A percentile compares a stretch with the other conserved stretches of the same genome.
These are phyloP conservation scores for Geotrichum carabidarum DNA, from an alignment of 1,139 yeast genomes.

Conservation along the genomic window DNA sequence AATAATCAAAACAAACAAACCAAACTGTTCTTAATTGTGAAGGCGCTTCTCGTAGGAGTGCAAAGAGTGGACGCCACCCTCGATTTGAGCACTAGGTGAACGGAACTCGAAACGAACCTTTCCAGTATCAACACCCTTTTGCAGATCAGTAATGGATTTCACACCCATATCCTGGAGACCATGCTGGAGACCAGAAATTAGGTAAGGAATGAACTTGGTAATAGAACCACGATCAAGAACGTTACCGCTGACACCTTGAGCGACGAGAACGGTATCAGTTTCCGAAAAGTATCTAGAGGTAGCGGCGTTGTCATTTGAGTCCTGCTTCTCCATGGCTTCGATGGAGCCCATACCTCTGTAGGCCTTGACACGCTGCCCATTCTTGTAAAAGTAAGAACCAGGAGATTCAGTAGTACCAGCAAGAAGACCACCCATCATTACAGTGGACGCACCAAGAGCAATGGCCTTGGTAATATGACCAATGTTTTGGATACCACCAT, in stretches of 20 bases:
- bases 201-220: conserved; percentile 87
- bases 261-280: conserved; percentile 89
- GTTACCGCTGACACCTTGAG: conserved; percentile 98
- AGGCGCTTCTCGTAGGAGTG: conserved; percentile 96
- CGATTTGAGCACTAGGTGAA: conserved; percentile 97
- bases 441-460: conserved; percentile 94
- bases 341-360: conserved; percentile 99
- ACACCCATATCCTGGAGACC: conserved; percentile 98
- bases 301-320: conserved; percentile 85
- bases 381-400: conserved; percentile 95
- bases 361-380: conserved; percentile 93
- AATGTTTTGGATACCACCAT: conserved; percentile 98
- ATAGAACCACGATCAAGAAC: conserved; percentile 96
- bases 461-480: conserved; percentile 97
- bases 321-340: conserved; percentile 97
- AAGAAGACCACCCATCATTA: conserved; percentile 99
- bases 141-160: conserved; percentile 57
- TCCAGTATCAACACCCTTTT: conserved; percentile 59
- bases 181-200: conserved; percentile 94
- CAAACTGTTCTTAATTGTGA: conserved; percentile 53
- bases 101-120: conserved; percentile 90
- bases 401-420: conserved; percentile 99
- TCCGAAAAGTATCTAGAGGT: conserved; percentile 97
- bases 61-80: conserved; percentile 96
- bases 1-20: background rate